phyloP scores from a whole-genome alignment of 1,139 yeast genomes.

The Saccharomyces hybrid region DNA sequence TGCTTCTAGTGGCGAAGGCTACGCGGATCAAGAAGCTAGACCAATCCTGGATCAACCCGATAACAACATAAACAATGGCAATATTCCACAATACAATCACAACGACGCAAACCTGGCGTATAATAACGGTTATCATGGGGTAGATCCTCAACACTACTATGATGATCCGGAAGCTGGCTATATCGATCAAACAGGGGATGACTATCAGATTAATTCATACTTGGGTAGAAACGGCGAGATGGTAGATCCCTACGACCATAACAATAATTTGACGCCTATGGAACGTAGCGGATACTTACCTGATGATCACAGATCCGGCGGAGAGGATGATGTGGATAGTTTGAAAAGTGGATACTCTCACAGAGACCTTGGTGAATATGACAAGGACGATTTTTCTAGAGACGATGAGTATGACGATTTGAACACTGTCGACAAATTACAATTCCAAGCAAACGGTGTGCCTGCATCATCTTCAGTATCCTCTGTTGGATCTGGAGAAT shows the following conservation, averaged over 20 bases:
- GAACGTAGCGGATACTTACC: background rate
- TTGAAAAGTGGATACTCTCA: slow-evolving; percentile 14
- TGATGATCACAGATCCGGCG: background rate
- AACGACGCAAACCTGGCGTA: background rate
- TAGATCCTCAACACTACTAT: background rate
- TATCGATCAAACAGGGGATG: slow-evolving; percentile 31
- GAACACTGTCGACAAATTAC: slow-evolving; percentile 18
- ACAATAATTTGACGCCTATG: background rate
- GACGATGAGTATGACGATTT: slow-evolving; percentile 8
- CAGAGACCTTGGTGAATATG: slow-evolving; percentile 26
- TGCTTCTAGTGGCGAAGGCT: slow-evolving; percentile 7
- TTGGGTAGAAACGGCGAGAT: slow-evolving; percentile 29
- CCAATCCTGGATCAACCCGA: slow-evolving; percentile 12
- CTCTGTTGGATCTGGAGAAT: slow-evolving; percentile 15
- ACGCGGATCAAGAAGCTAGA: slow-evolving; percentile 14
- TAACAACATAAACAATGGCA: slow-evolving; percentile 2
- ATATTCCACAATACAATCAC: background rate
- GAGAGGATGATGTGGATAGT: slow-evolving; percentile 11
- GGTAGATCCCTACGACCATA: slow-evolving; percentile 28
- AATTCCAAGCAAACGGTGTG: slow-evolving; percentile 9
- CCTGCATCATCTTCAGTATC: slow-evolving; percentile 14
- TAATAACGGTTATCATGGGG: background rate
- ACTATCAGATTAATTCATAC: slow-evolving; percentile 31
- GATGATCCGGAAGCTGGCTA: slow-evolving; percentile 20
- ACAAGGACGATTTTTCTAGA: slow-evolving; percentile 8